A percentile compares a stretch with the other conserved stretches of the same genome.
phyloP scores from a whole-genome alignment of 768 basidiomycete species.

The Leucosporidium scottii region DNA sequence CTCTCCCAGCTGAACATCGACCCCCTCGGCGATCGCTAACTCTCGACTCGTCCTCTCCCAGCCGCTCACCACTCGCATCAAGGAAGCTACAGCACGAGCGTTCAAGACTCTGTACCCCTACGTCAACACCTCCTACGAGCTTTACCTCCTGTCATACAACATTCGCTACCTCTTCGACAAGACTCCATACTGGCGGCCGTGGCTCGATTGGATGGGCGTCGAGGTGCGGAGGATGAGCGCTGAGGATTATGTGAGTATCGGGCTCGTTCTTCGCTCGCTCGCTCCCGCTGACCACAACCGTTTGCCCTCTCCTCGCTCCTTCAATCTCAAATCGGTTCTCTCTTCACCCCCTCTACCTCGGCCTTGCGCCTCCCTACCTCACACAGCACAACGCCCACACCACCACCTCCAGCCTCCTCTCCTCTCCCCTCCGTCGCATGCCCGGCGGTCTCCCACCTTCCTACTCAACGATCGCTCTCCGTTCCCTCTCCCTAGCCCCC shows the following conservation, averaged over 20 bases:
- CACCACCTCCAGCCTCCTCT: conserved; percentile 15
- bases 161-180: conserved; percentile 82
- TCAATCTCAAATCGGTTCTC: too few relatives aligned
- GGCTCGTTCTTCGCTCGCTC: not conserved
- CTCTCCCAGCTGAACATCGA: too few relatives aligned
- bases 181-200: conserved; percentile 80
- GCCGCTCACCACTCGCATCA: too few relatives aligned
- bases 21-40: too few relatives aligned
- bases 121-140: conserved; percentile 65
- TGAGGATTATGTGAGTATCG: conserved; percentile 57
- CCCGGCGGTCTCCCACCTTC: conserved; percentile 8
- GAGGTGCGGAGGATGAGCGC: conserved; percentile 70
- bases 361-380: too few relatives aligned
- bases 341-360: not conserved
- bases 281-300: too few relatives aligned
- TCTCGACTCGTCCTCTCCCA: too few relatives aligned
- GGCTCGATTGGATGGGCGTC: conserved; percentile 77
- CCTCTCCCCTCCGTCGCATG: conserved; percentile 21
- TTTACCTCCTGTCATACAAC: conserved; percentile 77
- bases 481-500: conserved; percentile 53
- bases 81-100: conserved; percentile 15
- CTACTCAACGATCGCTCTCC: conserved; percentile 31
- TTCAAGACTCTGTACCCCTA: conserved; percentile 79
- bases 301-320: too few relatives aligned
- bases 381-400: conserved; percentile 17